Conservation (phyloP, 1,284 basidiomycete species). For the Apiotrichum veenhuisii region DNA sequence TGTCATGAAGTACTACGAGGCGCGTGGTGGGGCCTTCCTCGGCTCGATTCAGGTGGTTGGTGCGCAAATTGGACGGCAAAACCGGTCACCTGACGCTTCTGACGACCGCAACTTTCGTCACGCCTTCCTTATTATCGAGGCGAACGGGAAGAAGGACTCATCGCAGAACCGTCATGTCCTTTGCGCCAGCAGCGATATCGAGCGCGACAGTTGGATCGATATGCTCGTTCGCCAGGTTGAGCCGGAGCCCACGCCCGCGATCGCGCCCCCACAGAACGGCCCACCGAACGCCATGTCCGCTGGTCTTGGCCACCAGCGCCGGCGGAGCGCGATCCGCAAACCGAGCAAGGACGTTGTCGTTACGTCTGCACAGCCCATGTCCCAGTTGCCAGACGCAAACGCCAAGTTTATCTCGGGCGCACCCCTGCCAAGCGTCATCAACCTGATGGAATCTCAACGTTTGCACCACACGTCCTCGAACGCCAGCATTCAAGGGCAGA, state of each 20-base stretch:
- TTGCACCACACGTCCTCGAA: constrained; percentile 1
- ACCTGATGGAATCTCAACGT: constrained; percentile 39
- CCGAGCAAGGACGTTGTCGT: constrained; percentile 61
- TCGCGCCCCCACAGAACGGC: neutral
- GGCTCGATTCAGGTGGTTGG: constrained; percentile 81
- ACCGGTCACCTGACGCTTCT: constrained; percentile 54
- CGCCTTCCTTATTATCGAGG: constrained; percentile 94
- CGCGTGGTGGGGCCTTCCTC: constrained; percentile 85
- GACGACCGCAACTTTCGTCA: constrained; percentile 94
- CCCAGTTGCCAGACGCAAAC: constrained; percentile 60
- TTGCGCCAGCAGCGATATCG: constrained; percentile 89
- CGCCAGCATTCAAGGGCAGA: constrained; percentile 20
- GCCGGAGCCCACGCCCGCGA: constrained; percentile 15
- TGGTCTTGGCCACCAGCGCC: constrained; percentile 18
- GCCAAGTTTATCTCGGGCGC: constrained; percentile 58
- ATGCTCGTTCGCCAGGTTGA: constrained; percentile 72
- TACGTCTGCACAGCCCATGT: constrained; percentile 58
- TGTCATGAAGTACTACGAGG: constrained; percentile 86
- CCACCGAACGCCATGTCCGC: constrained; percentile 12
- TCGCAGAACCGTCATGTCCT: constrained; percentile 79
- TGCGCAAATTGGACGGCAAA: constrained; percentile 77
- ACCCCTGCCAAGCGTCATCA: constrained; percentile 49
- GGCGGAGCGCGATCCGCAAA: constrained; percentile 40
- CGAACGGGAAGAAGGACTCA: constrained; percentile 56
- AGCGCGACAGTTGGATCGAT: constrained; percentile 92